Evolutionary conservation across 192 early-diverging fungal species (phyloP), one percentile per base, ranked within the genome.

Genomic region (Mortierella hygrophila): DNA sequence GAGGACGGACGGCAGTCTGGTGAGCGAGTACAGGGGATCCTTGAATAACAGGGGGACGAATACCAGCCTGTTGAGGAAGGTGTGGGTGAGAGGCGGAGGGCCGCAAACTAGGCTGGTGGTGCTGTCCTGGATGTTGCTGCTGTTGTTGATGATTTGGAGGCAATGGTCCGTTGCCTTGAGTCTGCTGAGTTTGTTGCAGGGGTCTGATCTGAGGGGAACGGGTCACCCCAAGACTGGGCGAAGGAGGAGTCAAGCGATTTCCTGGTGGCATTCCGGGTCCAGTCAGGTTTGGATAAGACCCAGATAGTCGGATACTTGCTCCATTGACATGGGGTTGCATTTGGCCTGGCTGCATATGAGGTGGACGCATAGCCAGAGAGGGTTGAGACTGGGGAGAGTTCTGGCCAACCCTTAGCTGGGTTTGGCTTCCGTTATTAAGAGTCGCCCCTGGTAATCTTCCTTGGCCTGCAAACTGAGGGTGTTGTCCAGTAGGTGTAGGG

Each of bases 151-250:
- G 73, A 68, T 76, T 75, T 35, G 68, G 81, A 29, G 21, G 72
- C 29, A 23, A 23, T 29, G 60, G 46, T 23, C 46, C 29, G 38
- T 44, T 57, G 40, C 75, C 71, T 46, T 83, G 76, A 42, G 29
- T 65, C 54, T 68, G 70, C 23, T 74, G 75, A 13, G 35, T 68
- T 37, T 79, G 52, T 29, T 85, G 83, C 44, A 80, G 32, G n/a
- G 83, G 83, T 38, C 74, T 63, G 52, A 85, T 85, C 70, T 80
- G 83, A 9, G 83, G 83, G 9, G 82, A 84, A 13, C 82, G 15
- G 26, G 77, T 65, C 16, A 55, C 29, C 0, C 26, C 13, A 49
- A 77, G 52, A 38, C 46, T 76, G 6, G 83, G 83, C 6, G 83
- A 85, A 54, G 83, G 83, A 11, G 83, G 83, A 13, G 78, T 73